Base-by-base conservation (phyloP, 2,329 filamentous ascomycete genomes). In the Botryotinia globosa region DNA sequence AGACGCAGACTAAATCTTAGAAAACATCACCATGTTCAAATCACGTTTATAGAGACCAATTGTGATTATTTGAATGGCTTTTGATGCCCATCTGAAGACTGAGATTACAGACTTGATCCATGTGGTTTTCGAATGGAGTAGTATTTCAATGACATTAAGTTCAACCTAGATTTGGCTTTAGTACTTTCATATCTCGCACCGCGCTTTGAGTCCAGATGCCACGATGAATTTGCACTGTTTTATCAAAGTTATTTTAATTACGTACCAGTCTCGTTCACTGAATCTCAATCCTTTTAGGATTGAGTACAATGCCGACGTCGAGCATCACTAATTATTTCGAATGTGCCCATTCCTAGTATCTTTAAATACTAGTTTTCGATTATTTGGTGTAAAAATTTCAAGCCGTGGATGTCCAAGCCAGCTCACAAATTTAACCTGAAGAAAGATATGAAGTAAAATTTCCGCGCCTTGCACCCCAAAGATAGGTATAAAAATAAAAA, bases 191-290 rank as follows among this genome's bases (percentile, higher is more conserved):
- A 56, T 18, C 51, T 8, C 12, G 14, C 0, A n/a, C n/a, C 10
- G 25, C 25, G 25, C 5, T 22, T 25, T 2, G 9, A 4, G 20
- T 25, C 20, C 8, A 10, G 4, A 9, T 22, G 1, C 20, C 20
- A 22, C 7, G 20, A 10, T 48, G 20, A 22, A 3, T 48, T 10
- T 48, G 1, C 2, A 22, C 4, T 48, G 5, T 0, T 3, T 22
- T 22, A 48, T 10, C 44, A 22, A 48, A 48, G 6, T 29, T 29
- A 29, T 51, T 16, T n/a, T 18, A 29, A 29, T 56, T 1, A 29
- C 1, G 16, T 56, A 18, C 6, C n/a, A 18, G 1, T 8, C 14
- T 56, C 3, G 1, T 3, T 14, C 1, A 18, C 6, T 9, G 0
- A 18, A 29, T 3, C n/a, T 29, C 7, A 18, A n/a, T 0, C 6